Evolutionary conservation across 2,329 filamentous ascomycete genomes (phyloP), one percentile per base, ranked within the genome.

Genomic region (Ilyonectria mors-panacis): DNA sequence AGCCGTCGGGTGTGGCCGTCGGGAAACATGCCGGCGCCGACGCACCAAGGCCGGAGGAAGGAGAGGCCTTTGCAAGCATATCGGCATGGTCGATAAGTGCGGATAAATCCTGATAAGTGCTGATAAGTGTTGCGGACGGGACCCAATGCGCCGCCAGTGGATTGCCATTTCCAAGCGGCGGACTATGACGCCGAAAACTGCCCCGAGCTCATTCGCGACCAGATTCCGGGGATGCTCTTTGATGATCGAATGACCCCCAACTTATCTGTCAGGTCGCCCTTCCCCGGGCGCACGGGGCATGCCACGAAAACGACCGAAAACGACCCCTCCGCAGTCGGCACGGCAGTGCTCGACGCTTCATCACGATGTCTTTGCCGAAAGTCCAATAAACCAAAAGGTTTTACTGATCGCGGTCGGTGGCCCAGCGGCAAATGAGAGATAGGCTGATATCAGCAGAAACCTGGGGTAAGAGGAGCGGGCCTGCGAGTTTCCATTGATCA

Each of bases 401-500:
- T 75, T 75, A 75, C 63, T 61, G 70, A 75, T 74, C 59, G 65
- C 55, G 70, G 72, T 69, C 70, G 69, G 63, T 68, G 68, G 39
- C 51, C n/a, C n/a, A 7, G 12, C 15, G 53, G 37, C 59, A 48
- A 68, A 44, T 67, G 63, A 70, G 67, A 74, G 69, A 60, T 63
- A 54, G 66, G 63, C 65, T 57, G 73, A 73, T 75, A 75, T 75
- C 67, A 65, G 68, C 59, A 26, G 55, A 71, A 75, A 76, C 60
- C 73, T 73, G 73, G 73, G 73, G 73, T 73, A 75, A 75, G 47
- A 26, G 17, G 30, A 63, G 54, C 28, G 64, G 64, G 37, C 37
- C 28, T 35, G 47, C 47, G 45, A 65, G 65, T 75, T 75, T 65
- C 59, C 39, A 70, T 75, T 74, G 61, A 70, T 75, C 73, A 75